phyloP scores from a whole-genome alignment of 2,329 filamentous ascomycete species.

The Penicillium paneum region DNA sequence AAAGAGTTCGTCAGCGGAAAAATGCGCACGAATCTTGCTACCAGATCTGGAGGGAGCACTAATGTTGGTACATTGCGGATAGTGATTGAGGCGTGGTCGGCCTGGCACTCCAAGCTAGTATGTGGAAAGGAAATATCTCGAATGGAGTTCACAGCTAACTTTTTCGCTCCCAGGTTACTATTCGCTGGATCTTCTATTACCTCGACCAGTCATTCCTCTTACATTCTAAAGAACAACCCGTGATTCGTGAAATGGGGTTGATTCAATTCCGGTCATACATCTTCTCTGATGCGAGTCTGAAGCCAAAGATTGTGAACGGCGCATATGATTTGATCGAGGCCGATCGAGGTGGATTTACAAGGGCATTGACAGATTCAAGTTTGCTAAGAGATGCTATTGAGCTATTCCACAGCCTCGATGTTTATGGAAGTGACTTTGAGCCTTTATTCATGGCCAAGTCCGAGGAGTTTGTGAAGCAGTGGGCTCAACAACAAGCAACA shows the following conservation, averaged over 20 bases:
- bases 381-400: slow-evolving; percentile 73
- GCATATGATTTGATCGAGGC: slow-evolving; percentile 72
- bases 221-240: slow-evolving; percentile 64
- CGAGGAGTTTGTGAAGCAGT: slow-evolving; percentile 63
- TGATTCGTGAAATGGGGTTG: slow-evolving; percentile 78
- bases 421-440: slow-evolving; percentile 79
- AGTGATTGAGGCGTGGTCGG: slow-evolving; percentile 64
- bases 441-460: slow-evolving; percentile 68
- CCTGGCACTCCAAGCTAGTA: slow-evolving; percentile 76
- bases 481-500: slow-evolving; percentile 64
- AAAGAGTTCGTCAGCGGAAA: slow-evolving; percentile 58
- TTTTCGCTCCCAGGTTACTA: slow-evolving; percentile 56
- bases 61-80: slow-evolving; percentile 63
- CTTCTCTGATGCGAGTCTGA: slow-evolving; percentile 53
- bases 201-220: slow-evolving; percentile 87
- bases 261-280: slow-evolving; percentile 66
- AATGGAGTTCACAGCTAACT: not conserved
- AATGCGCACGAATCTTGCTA: slow-evolving; percentile 59
- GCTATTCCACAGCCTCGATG: slow-evolving; percentile 79
- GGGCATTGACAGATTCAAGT: slow-evolving; percentile 55
- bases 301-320: slow-evolving; percentile 59
- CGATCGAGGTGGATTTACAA: slow-evolving; percentile 60
- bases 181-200: slow-evolving; percentile 90
- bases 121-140: slow-evolving; percentile 25
- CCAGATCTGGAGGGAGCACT: slow-evolving; percentile 52